Evolutionary conservation across 169 alveolate species (phyloP).

Genomic region (Plasmodium billcollinsi): DNA sequence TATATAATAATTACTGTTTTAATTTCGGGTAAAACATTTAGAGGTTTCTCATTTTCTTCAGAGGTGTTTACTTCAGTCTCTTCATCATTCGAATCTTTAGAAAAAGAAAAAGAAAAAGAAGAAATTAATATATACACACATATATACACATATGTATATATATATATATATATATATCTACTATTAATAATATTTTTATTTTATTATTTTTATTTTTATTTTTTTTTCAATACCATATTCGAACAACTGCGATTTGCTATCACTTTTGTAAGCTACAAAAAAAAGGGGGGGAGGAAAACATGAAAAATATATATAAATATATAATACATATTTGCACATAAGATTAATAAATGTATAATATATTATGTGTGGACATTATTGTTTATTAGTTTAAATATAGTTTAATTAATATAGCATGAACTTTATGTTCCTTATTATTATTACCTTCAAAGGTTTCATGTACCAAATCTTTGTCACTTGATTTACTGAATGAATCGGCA

Average conservation of each 20-base stretch:
- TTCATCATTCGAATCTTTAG: constrained; percentile 6
- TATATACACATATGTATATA: neutral
- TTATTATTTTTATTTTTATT: constrained; percentile 4
- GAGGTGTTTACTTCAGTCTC: neutral
- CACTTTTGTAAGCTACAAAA: constrained; percentile 9
- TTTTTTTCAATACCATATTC: constrained; percentile 1
- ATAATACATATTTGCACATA: too few relatives aligned
- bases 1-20: constrained; percentile 2
- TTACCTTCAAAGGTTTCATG: too few relatives aligned
- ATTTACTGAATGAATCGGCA: too few relatives aligned
- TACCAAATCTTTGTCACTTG: too few relatives aligned
- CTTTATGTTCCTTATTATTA: too few relatives aligned
- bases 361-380: neutral
- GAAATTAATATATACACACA: neutral
- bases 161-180: neutral
- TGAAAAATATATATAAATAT: neutral
- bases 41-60: constrained; percentile 1
- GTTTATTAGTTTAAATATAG: neutral
- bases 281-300: neutral
- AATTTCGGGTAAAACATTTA: neutral
- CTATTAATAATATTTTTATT: neutral
- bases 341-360: too few relatives aligned
- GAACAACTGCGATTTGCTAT: neutral
- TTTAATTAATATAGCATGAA: neutral
- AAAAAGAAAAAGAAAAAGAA: neutral